Conservation (phyloP, 2,329 filamentous ascomycete genomes). For the Plenodomus biglobosus region DNA sequence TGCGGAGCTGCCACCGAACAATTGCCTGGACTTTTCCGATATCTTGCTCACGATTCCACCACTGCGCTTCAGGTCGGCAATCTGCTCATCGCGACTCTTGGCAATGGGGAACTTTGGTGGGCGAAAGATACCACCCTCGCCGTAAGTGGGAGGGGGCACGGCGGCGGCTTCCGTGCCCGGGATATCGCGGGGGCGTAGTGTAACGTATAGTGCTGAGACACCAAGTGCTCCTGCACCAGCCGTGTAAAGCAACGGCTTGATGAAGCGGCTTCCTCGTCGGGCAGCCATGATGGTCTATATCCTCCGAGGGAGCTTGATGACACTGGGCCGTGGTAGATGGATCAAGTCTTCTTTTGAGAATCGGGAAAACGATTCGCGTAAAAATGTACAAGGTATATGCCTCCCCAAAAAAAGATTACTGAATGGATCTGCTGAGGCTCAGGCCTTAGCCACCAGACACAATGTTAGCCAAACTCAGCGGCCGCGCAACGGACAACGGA, state of each 20-base stretch:
- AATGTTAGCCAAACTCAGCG: constrained; percentile 7
- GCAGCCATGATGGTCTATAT: constrained; percentile 34
- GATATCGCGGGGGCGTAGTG: constrained; percentile 71
- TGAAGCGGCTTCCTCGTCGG: constrained; percentile 48
- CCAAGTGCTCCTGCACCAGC: constrained; percentile 57
- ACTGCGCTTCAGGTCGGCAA: constrained; percentile 60
- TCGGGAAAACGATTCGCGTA: constrained; percentile 4
- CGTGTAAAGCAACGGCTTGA: constrained; percentile 62
- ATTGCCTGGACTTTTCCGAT: constrained; percentile 46
- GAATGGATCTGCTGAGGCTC: constrained; percentile 19
- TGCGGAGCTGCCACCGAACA: constrained; percentile 39
- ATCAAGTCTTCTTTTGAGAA: background rate
- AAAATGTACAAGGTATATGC: constrained; percentile 3
- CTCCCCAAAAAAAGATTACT: constrained; percentile 10
- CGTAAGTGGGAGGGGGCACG: constrained; percentile 70
- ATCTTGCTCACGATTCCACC: constrained; percentile 45
- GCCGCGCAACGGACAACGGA: constrained; percentile 21
- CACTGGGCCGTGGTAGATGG: background rate
- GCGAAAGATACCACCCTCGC: constrained; percentile 66
- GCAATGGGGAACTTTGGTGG: constrained; percentile 67
- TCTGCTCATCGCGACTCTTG: constrained; percentile 65
- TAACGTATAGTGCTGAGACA: constrained; percentile 61
- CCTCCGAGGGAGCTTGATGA: background rate
- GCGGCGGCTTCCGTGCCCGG: constrained; percentile 68
- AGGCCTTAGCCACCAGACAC: constrained; percentile 12